These are phyloP conservation scores for Brassica cretica DNA, from an alignment of 345 rosid species.

Conservation along the genomic window DNA sequence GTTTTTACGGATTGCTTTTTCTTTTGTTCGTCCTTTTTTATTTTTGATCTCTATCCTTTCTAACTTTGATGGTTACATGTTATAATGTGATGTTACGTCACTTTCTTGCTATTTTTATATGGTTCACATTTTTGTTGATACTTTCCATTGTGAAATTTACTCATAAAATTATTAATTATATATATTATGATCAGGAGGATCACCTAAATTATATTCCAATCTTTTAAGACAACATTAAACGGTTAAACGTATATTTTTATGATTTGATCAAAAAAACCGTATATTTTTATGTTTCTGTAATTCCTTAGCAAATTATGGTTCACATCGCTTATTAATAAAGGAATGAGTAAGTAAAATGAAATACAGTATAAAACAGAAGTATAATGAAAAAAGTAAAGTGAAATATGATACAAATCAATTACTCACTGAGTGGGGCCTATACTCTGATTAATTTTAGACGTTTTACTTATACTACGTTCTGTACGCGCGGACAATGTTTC, in stretches of 20 bases:
- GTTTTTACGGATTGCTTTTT: slow-evolving; percentile 19
- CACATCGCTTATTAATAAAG: not conserved
- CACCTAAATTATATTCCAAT: not conserved
- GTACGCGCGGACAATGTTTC: too few species aligned
- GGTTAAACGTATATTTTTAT: not conserved
- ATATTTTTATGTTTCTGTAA: not conserved
- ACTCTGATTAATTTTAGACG: not conserved
- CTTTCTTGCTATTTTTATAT: slow-evolving; percentile 1
- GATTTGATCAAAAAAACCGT: too few species aligned
- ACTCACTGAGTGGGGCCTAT: not conserved
- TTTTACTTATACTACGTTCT: not conserved
- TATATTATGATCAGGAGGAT: not conserved
- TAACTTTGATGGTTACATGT: slow-evolving; percentile 26
- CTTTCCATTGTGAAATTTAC: not conserved
- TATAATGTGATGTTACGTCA: slow-evolving; percentile 27
- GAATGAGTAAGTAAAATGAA: not conserved
- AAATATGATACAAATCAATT: not conserved
- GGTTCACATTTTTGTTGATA: not conserved
- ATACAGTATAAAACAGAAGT: not conserved
- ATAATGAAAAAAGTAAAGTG: not conserved
- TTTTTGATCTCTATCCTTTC: slow-evolving; percentile 22
- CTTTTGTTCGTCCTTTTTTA: not conserved
- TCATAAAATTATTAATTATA: not conserved
- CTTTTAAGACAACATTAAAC: not conserved
- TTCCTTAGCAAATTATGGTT: not conserved